Conservation (phyloP, 306 rosid genomes). For the Prunus kanzakura region DNA sequence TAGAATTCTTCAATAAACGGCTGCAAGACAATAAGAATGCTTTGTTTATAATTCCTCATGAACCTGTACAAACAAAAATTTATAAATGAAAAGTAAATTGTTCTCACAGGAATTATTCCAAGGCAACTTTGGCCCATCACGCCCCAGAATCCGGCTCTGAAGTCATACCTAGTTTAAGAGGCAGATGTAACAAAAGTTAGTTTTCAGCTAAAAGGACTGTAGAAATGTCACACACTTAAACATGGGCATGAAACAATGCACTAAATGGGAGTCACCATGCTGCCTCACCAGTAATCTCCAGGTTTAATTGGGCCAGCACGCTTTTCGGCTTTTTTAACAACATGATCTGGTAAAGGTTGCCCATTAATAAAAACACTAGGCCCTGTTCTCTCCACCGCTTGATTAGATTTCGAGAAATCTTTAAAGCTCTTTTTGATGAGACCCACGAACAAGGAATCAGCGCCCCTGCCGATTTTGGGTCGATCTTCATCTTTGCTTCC, state of each 20-base stretch:
- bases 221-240: background rate
- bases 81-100: background rate
- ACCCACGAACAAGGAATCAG: conserved; percentile 28
- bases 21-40: conserved; percentile 26
- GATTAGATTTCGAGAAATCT: conserved; percentile 35
- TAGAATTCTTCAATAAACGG: conserved; percentile 49
- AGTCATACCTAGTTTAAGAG: conserved; percentile 43
- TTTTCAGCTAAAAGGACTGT: background rate
- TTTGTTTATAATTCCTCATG: background rate
- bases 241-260: conserved; percentile 9
- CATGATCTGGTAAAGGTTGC: conserved; percentile 29
- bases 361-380: conserved; percentile 42
- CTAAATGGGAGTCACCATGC: background rate
- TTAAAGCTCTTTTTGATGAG: conserved; percentile 31
- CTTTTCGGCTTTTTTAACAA: conserved; percentile 43
- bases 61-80: conserved; percentile 1
- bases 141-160: conserved; percentile 61
- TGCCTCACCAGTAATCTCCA: conserved; percentile 50
- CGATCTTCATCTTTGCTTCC: conserved; percentile 33
- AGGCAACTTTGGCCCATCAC: conserved; percentile 52
- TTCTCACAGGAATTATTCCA: conserved; percentile 56
- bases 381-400: conserved; percentile 20
- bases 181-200: conserved; percentile 3
- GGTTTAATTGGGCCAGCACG: conserved; percentile 46
- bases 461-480: conserved; percentile 20